phyloP scores from a whole-genome alignment of 1,139 yeast species.

The Kazachstania sp. region DNA sequence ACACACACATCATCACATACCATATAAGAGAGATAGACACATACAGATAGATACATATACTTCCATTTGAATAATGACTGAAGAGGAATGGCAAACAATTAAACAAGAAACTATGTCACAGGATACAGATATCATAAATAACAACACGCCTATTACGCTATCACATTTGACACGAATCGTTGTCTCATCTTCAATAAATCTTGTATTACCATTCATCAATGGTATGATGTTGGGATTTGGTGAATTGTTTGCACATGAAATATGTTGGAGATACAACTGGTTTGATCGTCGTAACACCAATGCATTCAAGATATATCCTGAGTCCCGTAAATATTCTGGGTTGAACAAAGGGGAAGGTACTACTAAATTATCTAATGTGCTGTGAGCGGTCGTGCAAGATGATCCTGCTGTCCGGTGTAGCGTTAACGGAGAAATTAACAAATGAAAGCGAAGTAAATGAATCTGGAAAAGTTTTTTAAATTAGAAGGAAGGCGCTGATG shows the following conservation, averaged over 20 bases:
- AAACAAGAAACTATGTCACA: not conserved
- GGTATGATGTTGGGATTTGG: constrained; percentile 97
- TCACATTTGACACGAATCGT: not conserved
- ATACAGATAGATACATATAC: too few species aligned
- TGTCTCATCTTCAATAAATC: constrained; percentile 50
- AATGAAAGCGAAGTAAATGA: too few species aligned
- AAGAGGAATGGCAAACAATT: too few species aligned
- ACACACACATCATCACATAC: too few species aligned
- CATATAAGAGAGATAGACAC: too few species aligned
- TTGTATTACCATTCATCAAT: constrained; percentile 79
- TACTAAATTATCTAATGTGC: not conserved
- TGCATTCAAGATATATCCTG: constrained; percentile 24
- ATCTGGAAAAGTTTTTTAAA: too few species aligned
- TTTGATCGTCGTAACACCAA: constrained; percentile 38
- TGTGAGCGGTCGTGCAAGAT: too few species aligned
- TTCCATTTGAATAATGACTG: too few species aligned
- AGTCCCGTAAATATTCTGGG: constrained; percentile 14
- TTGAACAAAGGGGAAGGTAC: too few species aligned
- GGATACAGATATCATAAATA: not conserved
- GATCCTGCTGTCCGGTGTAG: too few species aligned
- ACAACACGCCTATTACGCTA: not conserved
- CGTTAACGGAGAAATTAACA: too few species aligned
- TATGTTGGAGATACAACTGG: constrained; percentile 78
- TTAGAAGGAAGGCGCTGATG: too few species aligned
- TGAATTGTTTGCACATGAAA: constrained; percentile 87